Base-by-base conservation (phyloP, 139 green algal genomes). In the Desmodesmus armatus region DNA sequence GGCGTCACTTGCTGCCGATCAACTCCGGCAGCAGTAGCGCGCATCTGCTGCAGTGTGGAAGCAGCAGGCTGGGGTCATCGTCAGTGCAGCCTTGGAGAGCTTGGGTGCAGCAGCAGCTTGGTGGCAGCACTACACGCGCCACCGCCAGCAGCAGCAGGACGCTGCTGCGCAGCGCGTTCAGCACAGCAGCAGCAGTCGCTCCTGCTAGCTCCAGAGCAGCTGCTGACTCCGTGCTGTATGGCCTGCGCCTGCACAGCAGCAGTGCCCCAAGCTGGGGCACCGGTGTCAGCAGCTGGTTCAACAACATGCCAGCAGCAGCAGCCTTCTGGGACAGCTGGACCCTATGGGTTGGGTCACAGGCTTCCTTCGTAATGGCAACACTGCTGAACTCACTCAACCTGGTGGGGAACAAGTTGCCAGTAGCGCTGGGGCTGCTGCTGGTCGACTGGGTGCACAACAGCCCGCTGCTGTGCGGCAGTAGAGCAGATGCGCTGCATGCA, bases 331-430 rank as follows among this genome's bases (percentile, higher is more conserved):
- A 85, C 66, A 71, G 40, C 1, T 86, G 80, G 80, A 25, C 47
- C 27, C 47, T 78, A 27, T 79, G 69, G 66, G 51, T 86, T 21
- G 51, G 43, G 9, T 66, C 73, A 58, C 40, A 47, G 37, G 63
- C 44, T 6, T 39, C 69, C 23, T 15, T 69, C 3, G 4, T 81
- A 72, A 29, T 65, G 41, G 39, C 82, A 9, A 79, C 44, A 49
- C 31, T 92, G 23, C 71, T 92, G 0, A 82, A 58, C 19, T 87
- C 89, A 25, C 78, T 92, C 31, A 89, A 88, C 87, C 31, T 82
- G 9, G 81, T 88, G 0, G 84, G 80, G n/a, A 29, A 55, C 33
- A 66, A 89, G 55, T 65, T 92, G 66, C 89, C 87, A 3, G 55
- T 85, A 6, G 87, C 87, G 23, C 70, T 92, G 35, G 89, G 83